These are phyloP conservation scores for Podospora bellae-mahoneyi DNA, from an alignment of 495 filamentous ascomycete genomes.

Conservation along the genomic window DNA sequence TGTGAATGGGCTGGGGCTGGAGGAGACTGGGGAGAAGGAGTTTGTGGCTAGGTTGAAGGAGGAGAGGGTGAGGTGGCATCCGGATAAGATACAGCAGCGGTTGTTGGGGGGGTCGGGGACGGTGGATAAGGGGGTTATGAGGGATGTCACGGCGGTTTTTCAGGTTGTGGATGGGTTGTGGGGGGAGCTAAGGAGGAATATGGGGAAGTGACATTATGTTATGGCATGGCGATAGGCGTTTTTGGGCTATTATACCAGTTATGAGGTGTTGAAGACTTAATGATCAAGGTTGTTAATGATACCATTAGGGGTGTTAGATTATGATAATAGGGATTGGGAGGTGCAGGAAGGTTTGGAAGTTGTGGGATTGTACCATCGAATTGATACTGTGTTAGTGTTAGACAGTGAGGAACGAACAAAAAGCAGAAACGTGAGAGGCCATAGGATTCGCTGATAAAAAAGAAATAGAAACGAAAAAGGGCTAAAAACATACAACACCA, in stretches of 20 bases:
- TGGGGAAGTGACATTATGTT: neutral
- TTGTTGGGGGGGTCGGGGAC: conserved; percentile 64
- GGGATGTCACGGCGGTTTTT: conserved; percentile 80
- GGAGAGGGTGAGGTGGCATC: conserved; percentile 93
- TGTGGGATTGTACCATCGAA: too few relatives aligned
- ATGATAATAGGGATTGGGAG: too few relatives aligned
- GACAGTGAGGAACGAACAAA: too few relatives aligned
- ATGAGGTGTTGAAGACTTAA: neutral
- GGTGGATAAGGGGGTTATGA: conserved; percentile 65
- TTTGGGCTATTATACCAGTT: neutral
- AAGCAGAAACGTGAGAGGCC: too few relatives aligned
- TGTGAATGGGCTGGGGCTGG: conserved; percentile 39
- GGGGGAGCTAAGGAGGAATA: conserved; percentile 52
- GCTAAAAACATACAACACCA: too few relatives aligned
- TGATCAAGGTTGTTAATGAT: neutral
- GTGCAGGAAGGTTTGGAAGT: too few relatives aligned
- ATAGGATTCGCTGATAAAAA: too few relatives aligned
- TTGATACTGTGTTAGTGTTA: too few relatives aligned
- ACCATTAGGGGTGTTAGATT: neutral
- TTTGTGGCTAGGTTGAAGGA: conserved; percentile 65
- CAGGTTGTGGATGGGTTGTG: conserved; percentile 85
- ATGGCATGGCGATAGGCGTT: neutral
- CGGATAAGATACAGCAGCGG: conserved; percentile 94
- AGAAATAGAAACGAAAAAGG: too few relatives aligned
- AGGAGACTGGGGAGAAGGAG: conserved; percentile 60